These are phyloP conservation scores for Candida sphagnicola DNA, from an alignment of 805 yeast species.

Conservation along the genomic window DNA sequence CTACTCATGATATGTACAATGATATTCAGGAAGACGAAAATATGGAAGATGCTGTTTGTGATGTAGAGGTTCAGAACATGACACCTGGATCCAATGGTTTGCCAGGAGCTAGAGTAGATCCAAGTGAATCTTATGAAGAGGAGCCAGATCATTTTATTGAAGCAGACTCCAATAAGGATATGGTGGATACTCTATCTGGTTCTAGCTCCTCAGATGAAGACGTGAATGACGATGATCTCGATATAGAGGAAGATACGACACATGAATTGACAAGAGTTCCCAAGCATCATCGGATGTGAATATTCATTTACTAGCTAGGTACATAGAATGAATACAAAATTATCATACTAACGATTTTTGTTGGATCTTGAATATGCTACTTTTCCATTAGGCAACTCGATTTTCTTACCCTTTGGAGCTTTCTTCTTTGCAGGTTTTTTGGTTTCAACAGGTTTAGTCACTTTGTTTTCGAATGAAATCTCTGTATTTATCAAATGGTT, in stretches of 20 bases:
- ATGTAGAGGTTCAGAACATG: slow-evolving; percentile 6
- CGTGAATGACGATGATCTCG: slow-evolving; percentile 16
- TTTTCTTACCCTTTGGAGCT: slow-evolving; percentile 38
- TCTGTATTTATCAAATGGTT: slow-evolving; percentile 14
- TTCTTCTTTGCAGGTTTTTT: slow-evolving; percentile 24
- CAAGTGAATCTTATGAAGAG: slow-evolving; percentile 6
- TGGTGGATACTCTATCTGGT: slow-evolving; percentile 38
- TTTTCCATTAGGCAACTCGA: slow-evolving; percentile 60
- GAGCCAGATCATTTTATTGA: slow-evolving; percentile 18
- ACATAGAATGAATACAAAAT: neutral
- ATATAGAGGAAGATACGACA: slow-evolving; percentile 17
- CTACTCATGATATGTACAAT: slow-evolving; percentile 30
- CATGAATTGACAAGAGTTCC: slow-evolving; percentile 42
- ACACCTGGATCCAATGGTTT: neutral
- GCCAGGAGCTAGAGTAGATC: slow-evolving; percentile 1
- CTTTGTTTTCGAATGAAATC: slow-evolving; percentile 6
- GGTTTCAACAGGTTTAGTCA: slow-evolving; percentile 9
- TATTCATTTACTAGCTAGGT: slow-evolving; percentile 1
- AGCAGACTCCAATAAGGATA: slow-evolving; percentile 11
- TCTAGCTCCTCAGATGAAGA: slow-evolving; percentile 39
- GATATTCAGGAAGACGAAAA: slow-evolving; percentile 8
- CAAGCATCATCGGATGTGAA: slow-evolving; percentile 20
- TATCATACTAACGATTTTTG: slow-evolving; percentile 8
- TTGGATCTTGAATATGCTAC: slow-evolving; percentile 37
- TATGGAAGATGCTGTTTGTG: slow-evolving; percentile 18